A percentile compares a stretch with the other conserved stretches of the same genome.
Evolutionary conservation across 1,284 basidiomycete species (phyloP).

Genomic region (Trichosporon asahii): DNA sequence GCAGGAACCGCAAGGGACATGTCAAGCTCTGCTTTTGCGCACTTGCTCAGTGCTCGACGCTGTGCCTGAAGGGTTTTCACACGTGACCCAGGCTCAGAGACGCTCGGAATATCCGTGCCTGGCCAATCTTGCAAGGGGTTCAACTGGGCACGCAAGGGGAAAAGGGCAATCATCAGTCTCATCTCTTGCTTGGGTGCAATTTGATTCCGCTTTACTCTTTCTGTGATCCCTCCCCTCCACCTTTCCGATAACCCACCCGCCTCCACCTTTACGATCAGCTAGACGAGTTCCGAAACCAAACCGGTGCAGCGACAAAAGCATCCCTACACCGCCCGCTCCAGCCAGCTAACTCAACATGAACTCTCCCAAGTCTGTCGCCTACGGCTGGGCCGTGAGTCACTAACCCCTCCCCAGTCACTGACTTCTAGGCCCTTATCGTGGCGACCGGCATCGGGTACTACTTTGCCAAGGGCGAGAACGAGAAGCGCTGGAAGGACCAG

Average conservation of each 20-base stretch:
- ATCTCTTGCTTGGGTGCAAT: background rate
- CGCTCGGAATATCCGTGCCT: slow-evolving; percentile 1
- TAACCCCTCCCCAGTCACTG: background rate
- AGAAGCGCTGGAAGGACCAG: slow-evolving; percentile 23
- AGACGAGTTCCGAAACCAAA: background rate
- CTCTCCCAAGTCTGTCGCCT: slow-evolving; percentile 19
- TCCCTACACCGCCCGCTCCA: background rate
- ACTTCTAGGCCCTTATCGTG: slow-evolving; percentile 48
- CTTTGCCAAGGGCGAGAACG: slow-evolving; percentile 32
- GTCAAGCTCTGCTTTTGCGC: background rate
- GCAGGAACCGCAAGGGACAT: no score
- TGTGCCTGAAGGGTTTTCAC: background rate
- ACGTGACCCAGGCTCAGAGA: background rate
- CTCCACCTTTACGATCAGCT: background rate
- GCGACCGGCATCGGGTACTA: slow-evolving; percentile 56
- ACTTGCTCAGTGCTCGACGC: background rate
- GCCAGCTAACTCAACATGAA: slow-evolving; percentile 16
- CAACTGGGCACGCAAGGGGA: background rate
- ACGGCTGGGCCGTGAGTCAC: slow-evolving; percentile 21
- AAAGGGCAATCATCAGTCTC: background rate
- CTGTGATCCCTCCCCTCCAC: background rate
- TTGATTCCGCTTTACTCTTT: background rate
- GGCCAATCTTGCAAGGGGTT: background rate
- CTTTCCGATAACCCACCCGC: no score
- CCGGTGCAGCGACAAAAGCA: background rate